These are phyloP conservation scores for Paulinella micropora DNA, from an alignment of 78 protist species.

Conservation along the genomic window DNA sequence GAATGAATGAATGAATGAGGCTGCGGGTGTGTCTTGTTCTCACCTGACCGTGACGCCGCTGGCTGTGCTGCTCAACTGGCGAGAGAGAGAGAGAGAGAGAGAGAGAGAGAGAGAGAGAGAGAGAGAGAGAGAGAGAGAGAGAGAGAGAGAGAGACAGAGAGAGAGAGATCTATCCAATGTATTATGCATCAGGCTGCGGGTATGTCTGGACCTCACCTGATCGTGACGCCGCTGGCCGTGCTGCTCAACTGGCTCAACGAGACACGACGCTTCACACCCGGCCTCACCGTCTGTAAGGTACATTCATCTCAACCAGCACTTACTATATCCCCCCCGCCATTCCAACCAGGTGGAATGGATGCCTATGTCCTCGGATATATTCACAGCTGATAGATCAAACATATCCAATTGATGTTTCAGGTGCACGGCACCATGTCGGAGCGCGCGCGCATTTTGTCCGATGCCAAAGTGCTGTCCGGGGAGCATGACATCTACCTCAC, in stretches of 20 bases:
- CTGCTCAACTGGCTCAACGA: slow-evolving; percentile 19
- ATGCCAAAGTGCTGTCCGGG: neutral
- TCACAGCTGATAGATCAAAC: too few relatives aligned
- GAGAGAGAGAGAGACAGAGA: too few relatives aligned
- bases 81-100: too few relatives aligned
- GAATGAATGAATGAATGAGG: too few relatives aligned
- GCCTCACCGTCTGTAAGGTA: neutral
- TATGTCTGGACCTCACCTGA: neutral
- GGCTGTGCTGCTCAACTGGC: slow-evolving; percentile 25
- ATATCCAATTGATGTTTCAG: too few relatives aligned
- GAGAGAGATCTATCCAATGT: too few relatives aligned
- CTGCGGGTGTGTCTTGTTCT: neutral
- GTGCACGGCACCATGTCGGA: slow-evolving; percentile 6
- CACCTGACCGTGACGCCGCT: slow-evolving; percentile 20
- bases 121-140: too few relatives aligned
- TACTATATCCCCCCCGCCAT: too few relatives aligned
- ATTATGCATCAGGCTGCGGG: neutral
- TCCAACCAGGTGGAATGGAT: too few relatives aligned
- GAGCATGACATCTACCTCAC: slow-evolving; percentile 11
- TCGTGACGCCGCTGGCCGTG: slow-evolving; percentile 21
- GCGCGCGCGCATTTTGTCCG: neutral
- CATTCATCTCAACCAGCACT: too few relatives aligned
- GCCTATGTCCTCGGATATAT: too few relatives aligned
- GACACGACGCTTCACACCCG: slow-evolving; percentile 8
- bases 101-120: too few relatives aligned